Conservation (phyloP, 208 protist genomes). For the Trypanosoma rangeli region DNA sequence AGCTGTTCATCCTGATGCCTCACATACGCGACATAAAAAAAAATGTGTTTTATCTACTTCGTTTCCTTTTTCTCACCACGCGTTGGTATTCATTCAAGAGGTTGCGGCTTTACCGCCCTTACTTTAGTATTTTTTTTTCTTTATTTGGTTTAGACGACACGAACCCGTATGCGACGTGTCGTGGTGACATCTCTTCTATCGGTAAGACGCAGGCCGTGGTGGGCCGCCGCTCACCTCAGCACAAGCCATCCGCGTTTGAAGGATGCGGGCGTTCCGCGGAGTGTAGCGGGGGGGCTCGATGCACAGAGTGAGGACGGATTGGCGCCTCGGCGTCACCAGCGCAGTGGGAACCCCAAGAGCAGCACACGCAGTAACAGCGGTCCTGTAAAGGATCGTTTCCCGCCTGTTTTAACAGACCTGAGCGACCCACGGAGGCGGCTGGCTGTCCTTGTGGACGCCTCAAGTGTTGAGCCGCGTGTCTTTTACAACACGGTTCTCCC, state of each 20-base stretch:
- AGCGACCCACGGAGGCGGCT: slow-evolving; percentile 72
- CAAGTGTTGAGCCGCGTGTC: slow-evolving; percentile 42
- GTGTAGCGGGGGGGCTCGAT: neutral
- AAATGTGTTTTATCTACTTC: slow-evolving; percentile 2
- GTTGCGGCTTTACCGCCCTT: neutral
- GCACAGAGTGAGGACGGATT: neutral
- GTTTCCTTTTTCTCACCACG: neutral
- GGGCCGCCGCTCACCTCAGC: neutral
- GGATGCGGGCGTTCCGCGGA: neutral
- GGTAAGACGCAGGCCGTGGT: neutral
- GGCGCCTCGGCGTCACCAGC: neutral
- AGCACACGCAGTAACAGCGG: slow-evolving; percentile 22
- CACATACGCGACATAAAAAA: neutral
- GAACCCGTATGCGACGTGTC: slow-evolving; percentile 2
- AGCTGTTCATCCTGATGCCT: neutral
- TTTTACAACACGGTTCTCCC: slow-evolving; percentile 64
- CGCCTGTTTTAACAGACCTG: slow-evolving; percentile 55
- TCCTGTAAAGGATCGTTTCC: slow-evolving; percentile 78
- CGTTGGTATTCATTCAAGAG: neutral
- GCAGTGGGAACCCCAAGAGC: neutral
- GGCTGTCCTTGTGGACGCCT: slow-evolving; percentile 75
- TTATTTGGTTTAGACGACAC: neutral
- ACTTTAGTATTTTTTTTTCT: neutral
- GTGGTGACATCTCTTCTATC: neutral
- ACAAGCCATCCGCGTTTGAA: neutral